Base-by-base conservation (phyloP, 441 rosid genomes). In the Adansonia rubrostipa region DNA sequence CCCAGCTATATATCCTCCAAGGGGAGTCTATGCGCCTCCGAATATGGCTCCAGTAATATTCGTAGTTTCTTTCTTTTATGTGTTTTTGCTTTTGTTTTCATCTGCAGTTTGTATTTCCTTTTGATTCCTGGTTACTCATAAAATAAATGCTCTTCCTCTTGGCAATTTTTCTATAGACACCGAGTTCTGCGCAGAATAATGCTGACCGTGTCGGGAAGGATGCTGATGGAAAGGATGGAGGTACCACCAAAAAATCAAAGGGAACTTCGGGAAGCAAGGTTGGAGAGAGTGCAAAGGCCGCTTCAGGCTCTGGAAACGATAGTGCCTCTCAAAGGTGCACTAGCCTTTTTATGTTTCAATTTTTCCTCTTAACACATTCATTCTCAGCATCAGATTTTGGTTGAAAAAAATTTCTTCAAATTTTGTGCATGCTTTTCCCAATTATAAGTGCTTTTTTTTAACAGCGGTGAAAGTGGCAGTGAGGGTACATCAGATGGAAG, bases 301-400 rank as follows among this genome's bases (percentile, higher is more conserved):
- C 89, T 75, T 95, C 99, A 47, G 98, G 93, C 79, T 97, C 98
- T 24, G 99, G 97, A 82, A 95, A 95, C 74, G 98, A 97, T 82
- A 92, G 87, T 64, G 91, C 82, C 56, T 89, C 99, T 80, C 98
- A 91, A 78, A 95, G 99, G 99, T 95, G 36, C 58, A 60, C 73
- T 72, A 19, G 71, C 44, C 17, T 28, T 51, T 77, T 72, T 61
- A 36, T 78, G 44, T 56, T 73, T 53, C 69, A 19, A 9, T 2
- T 2, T 54, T 73, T 44, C 15, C 45, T 62, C 9, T 19, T 44
- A 24, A 22, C 17, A 44, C 54, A 36, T 77, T 47, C 42, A 57
- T 51, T 71, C 17, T 50, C 61, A 44, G 24, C 71, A 44, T 57
- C 3, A 17, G n/a, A 4, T 10, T 72, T 54, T 72, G 28, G 63